Evolutionary conservation across 306 rosid species (phyloP), one percentile per base, ranked within the genome.

Genomic region (Medicago lupulina): DNA sequence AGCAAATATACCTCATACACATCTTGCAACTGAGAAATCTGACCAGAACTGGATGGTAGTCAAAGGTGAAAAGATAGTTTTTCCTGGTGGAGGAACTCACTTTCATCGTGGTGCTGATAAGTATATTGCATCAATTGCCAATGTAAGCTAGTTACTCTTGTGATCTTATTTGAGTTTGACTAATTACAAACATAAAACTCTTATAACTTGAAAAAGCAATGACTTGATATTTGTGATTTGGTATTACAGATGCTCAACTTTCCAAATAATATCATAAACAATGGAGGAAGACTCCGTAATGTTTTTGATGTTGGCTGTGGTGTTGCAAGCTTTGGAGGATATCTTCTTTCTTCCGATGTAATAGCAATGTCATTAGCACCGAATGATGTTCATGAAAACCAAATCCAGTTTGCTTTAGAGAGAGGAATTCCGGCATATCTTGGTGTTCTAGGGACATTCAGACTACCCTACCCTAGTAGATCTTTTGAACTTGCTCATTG

Each of bases 41-140:
- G 97, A 89, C 68, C 92, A 93, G 83, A 91, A 86, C 74, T 93
- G 90, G 98, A 89, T 93, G 96, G 85, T 87, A 76, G 97, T 88
- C 39, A 91, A 86, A 80, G 92, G 93, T 73, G 98, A 93, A 87
- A 91, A 86, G 85, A 93, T 93, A 47, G 76, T 76, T 63, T 93
- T 93, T 79, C 97, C 96, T 44, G 97, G 98, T 70, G 98, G 98
- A 83, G 98, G 98, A 77, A 93, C 98, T 21, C 98, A 93, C 81
- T 93, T 93, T 80, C 98, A 93, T 82, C 78, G 84, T 4, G 98
- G 98, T 57, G 98, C 98, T 36, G 93, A 89, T 85, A 93, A 85
- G 83, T 93, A 91, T 79, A 93, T 91, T 84, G 90, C 93, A 15
- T 89, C 89, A 44, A 88, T 93, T 86, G 98, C 97, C 82, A 89